Conservation (phyloP, 2,329 filamentous ascomycete species). For the Apiospora arundinis region DNA sequence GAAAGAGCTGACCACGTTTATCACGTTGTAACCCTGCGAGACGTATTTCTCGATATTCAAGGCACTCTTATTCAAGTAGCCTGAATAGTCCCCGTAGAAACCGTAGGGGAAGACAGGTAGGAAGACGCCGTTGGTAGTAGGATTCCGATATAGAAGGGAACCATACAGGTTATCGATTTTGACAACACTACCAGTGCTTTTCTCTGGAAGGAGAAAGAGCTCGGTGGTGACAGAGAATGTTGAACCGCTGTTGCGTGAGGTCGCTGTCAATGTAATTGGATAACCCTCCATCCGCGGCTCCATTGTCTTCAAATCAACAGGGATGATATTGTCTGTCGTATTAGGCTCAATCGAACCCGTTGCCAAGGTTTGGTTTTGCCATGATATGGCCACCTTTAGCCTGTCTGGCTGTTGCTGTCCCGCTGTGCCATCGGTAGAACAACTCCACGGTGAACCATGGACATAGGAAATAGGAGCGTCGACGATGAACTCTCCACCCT, state of each 20-base stretch:
- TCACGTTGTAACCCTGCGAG: conserved; percentile 50
- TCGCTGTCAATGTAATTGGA: conserved; percentile 45
- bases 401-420: conserved; percentile 40
- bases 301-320: conserved; percentile 46
- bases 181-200: conserved; percentile 49
- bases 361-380: conserved; percentile 3
- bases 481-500: conserved; percentile 50
- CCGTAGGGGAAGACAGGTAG: conserved; percentile 52
- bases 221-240: conserved; percentile 46
- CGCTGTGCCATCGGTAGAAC: conserved; percentile 33
- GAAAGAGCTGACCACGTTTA: conserved; percentile 50
- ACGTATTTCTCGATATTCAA: conserved; percentile 43
- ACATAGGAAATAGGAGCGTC: conserved; percentile 49
- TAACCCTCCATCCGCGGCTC: conserved; percentile 46
- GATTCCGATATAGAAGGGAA: conserved; percentile 48
- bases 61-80: conserved; percentile 45
- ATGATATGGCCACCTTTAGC: conserved; percentile 20
- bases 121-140: conserved; percentile 43
- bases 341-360: conserved; percentile 30
- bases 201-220: conserved; percentile 51
- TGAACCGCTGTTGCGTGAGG: conserved; percentile 37
- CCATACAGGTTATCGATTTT: conserved; percentile 54
- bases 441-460: conserved; percentile 44
- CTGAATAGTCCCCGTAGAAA: conserved; percentile 49
- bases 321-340: conserved; percentile 40